phyloP scores from a whole-genome alignment of 2,329 filamentous ascomycete genomes.

The Microsporum canis region DNA sequence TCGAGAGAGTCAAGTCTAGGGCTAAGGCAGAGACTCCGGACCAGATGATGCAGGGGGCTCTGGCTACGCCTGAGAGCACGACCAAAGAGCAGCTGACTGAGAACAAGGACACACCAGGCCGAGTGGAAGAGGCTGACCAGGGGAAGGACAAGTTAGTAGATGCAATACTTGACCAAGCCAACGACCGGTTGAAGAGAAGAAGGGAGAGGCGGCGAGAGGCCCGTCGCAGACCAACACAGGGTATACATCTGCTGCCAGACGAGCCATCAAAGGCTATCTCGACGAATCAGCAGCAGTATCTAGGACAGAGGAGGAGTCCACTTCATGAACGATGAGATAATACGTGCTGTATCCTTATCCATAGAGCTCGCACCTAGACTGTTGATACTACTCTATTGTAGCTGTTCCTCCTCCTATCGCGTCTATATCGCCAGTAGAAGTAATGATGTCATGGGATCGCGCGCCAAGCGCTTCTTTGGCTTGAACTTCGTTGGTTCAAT shows the following conservation, averaged over 20 bases:
- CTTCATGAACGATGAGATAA: too few species aligned
- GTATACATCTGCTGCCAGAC: neutral
- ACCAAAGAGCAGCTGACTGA: neutral
- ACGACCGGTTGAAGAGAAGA: neutral
- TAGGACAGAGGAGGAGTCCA: neutral
- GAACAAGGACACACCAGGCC: neutral
- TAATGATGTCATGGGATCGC: neutral
- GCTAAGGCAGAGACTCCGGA: neutral
- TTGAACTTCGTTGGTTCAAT: neutral
- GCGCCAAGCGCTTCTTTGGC: neutral
- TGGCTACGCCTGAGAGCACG: neutral
- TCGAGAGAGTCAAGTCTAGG: neutral
- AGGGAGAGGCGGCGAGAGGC: constrained; percentile 1
- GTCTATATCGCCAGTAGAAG: neutral
- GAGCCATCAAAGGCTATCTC: neutral
- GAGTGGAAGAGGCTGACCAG: neutral
- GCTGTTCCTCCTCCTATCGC: neutral
- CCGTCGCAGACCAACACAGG: neutral
- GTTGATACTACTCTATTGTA: neutral
- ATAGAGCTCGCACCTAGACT: neutral
- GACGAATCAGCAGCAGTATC: neutral
- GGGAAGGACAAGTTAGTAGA: neutral
- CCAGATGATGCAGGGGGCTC: neutral
- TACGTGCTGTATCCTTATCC: neutral
- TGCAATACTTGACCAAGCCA: neutral